phyloP scores from a whole-genome alignment of 805 yeast genomes.

The Kuraishia borneana region DNA sequence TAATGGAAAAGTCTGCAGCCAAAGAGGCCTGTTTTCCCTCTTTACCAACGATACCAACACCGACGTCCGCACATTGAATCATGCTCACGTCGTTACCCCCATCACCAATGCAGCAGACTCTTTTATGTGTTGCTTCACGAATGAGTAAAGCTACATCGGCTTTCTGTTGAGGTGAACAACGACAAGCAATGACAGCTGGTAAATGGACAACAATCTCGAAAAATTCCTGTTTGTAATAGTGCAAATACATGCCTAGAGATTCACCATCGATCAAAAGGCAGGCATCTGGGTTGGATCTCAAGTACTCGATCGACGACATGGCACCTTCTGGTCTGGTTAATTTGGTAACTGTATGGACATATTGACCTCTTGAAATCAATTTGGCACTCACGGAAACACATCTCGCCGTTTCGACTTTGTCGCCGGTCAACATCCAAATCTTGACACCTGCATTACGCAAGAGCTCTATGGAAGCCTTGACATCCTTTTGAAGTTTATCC shows the following conservation, averaged over 20 bases:
- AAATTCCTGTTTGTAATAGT: constrained; percentile 56
- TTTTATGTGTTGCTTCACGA: constrained; percentile 65
- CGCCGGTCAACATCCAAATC: constrained; percentile 99
- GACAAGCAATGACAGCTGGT: constrained; percentile 95
- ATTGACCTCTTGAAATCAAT: constrained; percentile 87
- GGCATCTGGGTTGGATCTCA: constrained; percentile 50
- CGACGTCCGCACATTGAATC: constrained; percentile 98
- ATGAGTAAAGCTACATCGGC: constrained; percentile 87
- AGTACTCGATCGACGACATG: constrained; percentile 60
- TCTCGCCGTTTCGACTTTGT: constrained; percentile 95
- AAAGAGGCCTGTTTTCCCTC: constrained; percentile 96
- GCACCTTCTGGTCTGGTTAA: constrained; percentile 56
- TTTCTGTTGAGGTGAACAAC: constrained; percentile 98
- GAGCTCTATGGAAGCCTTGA: constrained; percentile 83
- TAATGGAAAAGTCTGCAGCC: constrained; percentile 93
- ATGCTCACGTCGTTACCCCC: constrained; percentile 99
- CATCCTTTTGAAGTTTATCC: constrained; percentile 85
- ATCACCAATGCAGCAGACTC: constrained; percentile 97
- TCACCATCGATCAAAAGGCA: constrained; percentile 92
- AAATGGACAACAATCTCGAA: constrained; percentile 64
- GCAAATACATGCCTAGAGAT: constrained; percentile 61
- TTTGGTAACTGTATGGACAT: constrained; percentile 76
- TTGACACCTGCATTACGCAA: constrained; percentile 93
- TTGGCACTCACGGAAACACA: constrained; percentile 97
- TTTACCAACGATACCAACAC: constrained; percentile 97